These are phyloP conservation scores for Colletotrichum sansevieriae DNA, from an alignment of 2,329 filamentous ascomycete species.

Conservation along the genomic window DNA sequence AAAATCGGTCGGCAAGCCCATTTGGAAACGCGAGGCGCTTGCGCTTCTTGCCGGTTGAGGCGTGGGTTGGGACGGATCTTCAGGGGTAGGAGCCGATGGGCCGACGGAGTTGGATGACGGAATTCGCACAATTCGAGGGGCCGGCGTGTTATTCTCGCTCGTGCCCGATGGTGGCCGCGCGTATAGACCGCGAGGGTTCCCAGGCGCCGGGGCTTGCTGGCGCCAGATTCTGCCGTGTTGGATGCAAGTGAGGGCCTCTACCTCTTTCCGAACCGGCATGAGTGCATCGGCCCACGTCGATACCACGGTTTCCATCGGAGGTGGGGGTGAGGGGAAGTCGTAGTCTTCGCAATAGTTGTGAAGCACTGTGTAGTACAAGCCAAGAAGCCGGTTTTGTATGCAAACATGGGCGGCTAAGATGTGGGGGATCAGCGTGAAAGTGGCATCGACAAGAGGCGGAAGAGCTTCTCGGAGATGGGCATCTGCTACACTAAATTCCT, in stretches of 20 bases:
- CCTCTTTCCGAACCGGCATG: slow-evolving; percentile 72
- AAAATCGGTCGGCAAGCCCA: slow-evolving; percentile 59
- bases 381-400: slow-evolving; percentile 83
- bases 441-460: slow-evolving; percentile 77
- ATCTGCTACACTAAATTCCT: slow-evolving; percentile 82
- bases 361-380: slow-evolving; percentile 81
- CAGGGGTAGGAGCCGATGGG: slow-evolving; percentile 26
- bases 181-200: slow-evolving; percentile 50
- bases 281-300: slow-evolving; percentile 74
- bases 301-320: slow-evolving; percentile 79
- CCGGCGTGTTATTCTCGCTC: slow-evolving; percentile 43
- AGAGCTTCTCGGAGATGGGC: slow-evolving; percentile 78
- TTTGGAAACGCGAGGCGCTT: slow-evolving; percentile 44
- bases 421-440: slow-evolving; percentile 80
- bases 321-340: slow-evolving; percentile 78
- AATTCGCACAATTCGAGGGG: slow-evolving; percentile 53
- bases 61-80: slow-evolving; percentile 47
- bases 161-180: slow-evolving; percentile 58
- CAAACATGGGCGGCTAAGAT: slow-evolving; percentile 78
- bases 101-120: slow-evolving; percentile 51
- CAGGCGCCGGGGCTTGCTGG: slow-evolving; percentile 54
- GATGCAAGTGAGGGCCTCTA: slow-evolving; percentile 75
- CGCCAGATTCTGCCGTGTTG: slow-evolving; percentile 76
- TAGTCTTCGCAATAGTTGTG: slow-evolving; percentile 79
- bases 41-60: slow-evolving; percentile 48